A percentile compares a stretch with the other conserved stretches of the same genome.
Evolutionary conservation across 305 asterid species (phyloP).

Genomic region (Plantago rigida): DNA sequence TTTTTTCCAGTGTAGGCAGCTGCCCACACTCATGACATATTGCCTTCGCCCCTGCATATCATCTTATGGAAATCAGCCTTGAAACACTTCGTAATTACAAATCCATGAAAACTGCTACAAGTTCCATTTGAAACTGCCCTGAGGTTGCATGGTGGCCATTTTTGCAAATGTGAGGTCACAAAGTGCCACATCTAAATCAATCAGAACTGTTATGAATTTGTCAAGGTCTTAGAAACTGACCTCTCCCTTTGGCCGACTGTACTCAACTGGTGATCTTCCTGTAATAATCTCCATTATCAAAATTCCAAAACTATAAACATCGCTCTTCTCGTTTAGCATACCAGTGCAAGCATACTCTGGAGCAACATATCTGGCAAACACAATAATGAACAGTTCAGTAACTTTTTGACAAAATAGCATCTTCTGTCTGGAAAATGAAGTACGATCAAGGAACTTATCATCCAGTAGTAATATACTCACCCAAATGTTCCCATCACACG

Average conservation of each 20-base stretch:
- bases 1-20: too few species aligned
- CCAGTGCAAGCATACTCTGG: slow-evolving; percentile 81
- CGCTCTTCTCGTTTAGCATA: slow-evolving; percentile 66
- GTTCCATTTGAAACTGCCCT: too few species aligned
- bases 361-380: slow-evolving; percentile 51
- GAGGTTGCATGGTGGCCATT: too few species aligned
- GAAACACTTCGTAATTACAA: too few species aligned
- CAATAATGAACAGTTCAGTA: slow-evolving; percentile 5
- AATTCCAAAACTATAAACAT: slow-evolving; percentile 63
- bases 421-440: neutral
- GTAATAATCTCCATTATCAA: slow-evolving; percentile 68
- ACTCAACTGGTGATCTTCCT: slow-evolving; percentile 63
- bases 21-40: too few species aligned
- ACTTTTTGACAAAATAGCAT: too few species aligned
- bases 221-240: slow-evolving; percentile 28
- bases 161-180: too few species aligned
- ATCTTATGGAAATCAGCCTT: too few species aligned
- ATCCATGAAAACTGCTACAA: too few species aligned
- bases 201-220: too few species aligned
- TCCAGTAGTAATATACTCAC: slow-evolving; percentile 31
- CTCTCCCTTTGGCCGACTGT: slow-evolving; percentile 56
- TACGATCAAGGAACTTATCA: neutral
- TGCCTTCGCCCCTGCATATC: too few species aligned
- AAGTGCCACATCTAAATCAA: too few species aligned
- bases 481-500: slow-evolving; percentile 82